Base-by-base conservation (phyloP, 2,329 filamentous ascomycete species). In the Cladosporium sp. region DNA sequence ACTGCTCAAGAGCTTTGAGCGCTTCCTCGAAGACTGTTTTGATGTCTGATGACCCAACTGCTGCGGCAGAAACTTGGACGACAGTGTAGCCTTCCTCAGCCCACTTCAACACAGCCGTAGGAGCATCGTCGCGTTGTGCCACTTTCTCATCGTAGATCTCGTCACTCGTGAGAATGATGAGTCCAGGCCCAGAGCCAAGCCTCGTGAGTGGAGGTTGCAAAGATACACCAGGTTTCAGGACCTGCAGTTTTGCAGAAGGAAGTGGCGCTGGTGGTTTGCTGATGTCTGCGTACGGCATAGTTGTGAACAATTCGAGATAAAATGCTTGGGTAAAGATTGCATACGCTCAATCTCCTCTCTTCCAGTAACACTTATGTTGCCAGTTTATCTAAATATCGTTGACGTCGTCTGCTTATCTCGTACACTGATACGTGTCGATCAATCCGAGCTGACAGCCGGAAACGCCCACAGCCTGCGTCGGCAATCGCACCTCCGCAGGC, bases 1-100 rank as follows among this genome's bases (percentile, higher is more conserved):
- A 58, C 8, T 59, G 60, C 1, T 63, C 59, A 11, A 73, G 54
- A 17, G 70, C 68, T 4, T 59, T 34, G 2, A 70, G 17, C 43
- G 66, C 61, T n/a, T 60, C 52, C 50, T 7, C 59, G 55, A 6
- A 55, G 3, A 56, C 17, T 7, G 20, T 25, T 20, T 17, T 19
- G 19, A 56, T 20, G 15, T 56, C 28, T 59, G 22, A 38, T 25
- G 5, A 39, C 47, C n/a, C 42, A 40, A 47, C 28, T 64, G 62
- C n/a, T 63, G 64, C 1, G 74, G 65, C 2, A 73, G 54, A 67
- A 0, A 88, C 68, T 68, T 87, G 80, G 0, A 76, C 83, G 3
- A 89, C 84, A 0, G 82, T 76, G 63, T 83, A 89, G 0, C 87
- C 85, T 69, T 90, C 87, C 67, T 90, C 87, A 0, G 86, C 86